Percentiles rank a stretch among this genome's conserved stretches.
Evolutionary conservation across 2,329 filamentous ascomycete species (phyloP).

Genomic region (Scleromitrula shiraiana): DNA sequence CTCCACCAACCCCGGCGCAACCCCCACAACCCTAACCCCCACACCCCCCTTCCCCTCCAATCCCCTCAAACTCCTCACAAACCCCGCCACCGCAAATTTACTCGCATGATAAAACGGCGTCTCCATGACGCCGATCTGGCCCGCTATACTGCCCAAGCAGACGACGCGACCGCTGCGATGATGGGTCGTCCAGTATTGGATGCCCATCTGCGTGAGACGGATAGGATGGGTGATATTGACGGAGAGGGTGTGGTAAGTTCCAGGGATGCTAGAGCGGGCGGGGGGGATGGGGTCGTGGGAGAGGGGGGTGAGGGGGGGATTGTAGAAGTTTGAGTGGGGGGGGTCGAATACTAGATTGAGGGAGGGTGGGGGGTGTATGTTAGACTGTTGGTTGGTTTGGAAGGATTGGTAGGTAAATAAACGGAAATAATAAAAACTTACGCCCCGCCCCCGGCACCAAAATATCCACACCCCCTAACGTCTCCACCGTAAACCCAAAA

Average conservation of each 20-base stretch:
- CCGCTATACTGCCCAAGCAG: constrained; percentile 41
- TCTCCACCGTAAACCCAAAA: too few species aligned
- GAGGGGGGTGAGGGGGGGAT: constrained; percentile 30
- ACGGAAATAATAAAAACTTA: too few species aligned
- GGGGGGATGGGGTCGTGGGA: constrained; percentile 29
- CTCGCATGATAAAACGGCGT: constrained; percentile 29
- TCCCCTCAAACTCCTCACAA: constrained; percentile 1
- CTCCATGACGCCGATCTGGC: constrained; percentile 31
- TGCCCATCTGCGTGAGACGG: constrained; percentile 41
- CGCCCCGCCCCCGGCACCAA: constrained; percentile 40
- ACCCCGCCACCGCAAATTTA: constrained; percentile 5
- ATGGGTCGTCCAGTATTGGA: constrained; percentile 32
- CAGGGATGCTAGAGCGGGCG: constrained; percentile 1
- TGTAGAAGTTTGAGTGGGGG: constrained; percentile 36
- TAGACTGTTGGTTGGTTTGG: too few species aligned
- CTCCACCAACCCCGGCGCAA: constrained; percentile 36
- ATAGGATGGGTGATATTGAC: constrained; percentile 45
- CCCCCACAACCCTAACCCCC: constrained; percentile 35
- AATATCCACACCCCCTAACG: too few species aligned
- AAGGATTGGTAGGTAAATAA: too few species aligned
- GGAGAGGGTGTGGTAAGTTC: constrained; percentile 35
- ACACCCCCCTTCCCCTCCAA: constrained; percentile 34
- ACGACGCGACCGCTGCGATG: constrained; percentile 22
- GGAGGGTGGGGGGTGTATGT: too few species aligned
- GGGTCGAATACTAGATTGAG: constrained; percentile 43